These are phyloP conservation scores for Nematocida sp. DNA, from an alignment of 371 early-diverging fungal genomes.

Conservation along the genomic window DNA sequence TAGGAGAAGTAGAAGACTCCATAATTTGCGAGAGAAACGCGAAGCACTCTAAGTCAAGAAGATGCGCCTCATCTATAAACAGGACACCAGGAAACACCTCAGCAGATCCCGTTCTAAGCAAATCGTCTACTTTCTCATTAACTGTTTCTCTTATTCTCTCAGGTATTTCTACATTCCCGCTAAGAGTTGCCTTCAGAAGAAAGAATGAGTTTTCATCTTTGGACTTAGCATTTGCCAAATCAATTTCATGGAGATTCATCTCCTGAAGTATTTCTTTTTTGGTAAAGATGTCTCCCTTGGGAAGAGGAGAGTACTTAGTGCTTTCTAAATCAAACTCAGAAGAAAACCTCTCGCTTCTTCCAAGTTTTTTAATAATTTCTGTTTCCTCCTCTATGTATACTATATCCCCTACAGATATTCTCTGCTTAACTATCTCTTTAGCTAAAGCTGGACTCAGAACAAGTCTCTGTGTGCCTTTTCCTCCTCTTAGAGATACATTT, in stretches of 20 bases:
- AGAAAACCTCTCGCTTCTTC: conserved; percentile 59
- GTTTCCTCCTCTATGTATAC: conserved; percentile 60
- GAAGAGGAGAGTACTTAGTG: conserved; percentile 61
- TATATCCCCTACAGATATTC: conserved; percentile 61
- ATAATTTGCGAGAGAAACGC: conserved; percentile 48
- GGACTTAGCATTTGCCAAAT: conserved; percentile 54
- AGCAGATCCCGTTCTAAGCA: conserved; percentile 44
- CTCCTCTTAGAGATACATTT: conserved; percentile 51
- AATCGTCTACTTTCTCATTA: conserved; percentile 43
- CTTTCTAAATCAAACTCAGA: conserved; percentile 66
- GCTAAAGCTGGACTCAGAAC: conserved; percentile 38
- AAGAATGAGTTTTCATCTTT: conserved; percentile 51
- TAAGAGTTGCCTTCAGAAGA: conserved; percentile 29
- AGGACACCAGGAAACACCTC: conserved; percentile 59
- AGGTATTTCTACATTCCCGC: conserved; percentile 50
- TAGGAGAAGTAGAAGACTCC: conserved; percentile 50
- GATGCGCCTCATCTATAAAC: conserved; percentile 60
- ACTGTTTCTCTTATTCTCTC: conserved; percentile 53
- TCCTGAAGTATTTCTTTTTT: conserved; percentile 58
- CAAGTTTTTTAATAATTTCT: conserved; percentile 63
- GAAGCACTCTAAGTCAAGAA: conserved; percentile 56
- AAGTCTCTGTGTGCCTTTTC: conserved; percentile 59
- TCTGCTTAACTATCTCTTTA: conserved; percentile 54
- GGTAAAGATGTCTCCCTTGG: conserved; percentile 58
- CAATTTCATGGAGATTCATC: conserved; percentile 61